Base-by-base conservation (phyloP, 352 stramenopile species). In the Phytopythium helicoides region DNA sequence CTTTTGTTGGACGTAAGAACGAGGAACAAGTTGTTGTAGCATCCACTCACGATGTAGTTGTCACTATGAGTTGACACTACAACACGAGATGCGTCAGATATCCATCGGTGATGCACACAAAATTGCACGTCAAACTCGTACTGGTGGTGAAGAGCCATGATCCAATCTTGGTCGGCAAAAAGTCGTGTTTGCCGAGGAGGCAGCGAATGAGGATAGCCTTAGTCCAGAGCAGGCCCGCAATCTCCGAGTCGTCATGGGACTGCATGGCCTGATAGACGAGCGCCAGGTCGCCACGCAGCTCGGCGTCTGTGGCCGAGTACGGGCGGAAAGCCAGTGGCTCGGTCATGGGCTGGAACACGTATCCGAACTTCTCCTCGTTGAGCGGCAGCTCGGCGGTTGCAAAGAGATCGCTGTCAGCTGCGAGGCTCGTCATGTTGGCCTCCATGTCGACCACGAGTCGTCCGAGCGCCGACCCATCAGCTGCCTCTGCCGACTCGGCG, bases 131-230 rank as follows among this genome's bases (percentile, higher is more conserved):
- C 6, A 6, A 42, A 6, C 15, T 71, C 75, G 18, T 77, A 94
- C 83, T 89, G 15, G 82, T 88, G 33, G 69, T 73, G 62, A 92
- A 94, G 44, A 94, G 68, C 79, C 81, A 94, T 16, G 68, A 64
- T n/a, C 70, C 69, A 45, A 92, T 91, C 38, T 74, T 76, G 5
- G 65, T 58, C 10, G 81, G 78, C 18, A 92, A 40, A 26, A 71
- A 6, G 8, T 71, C 50, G 39, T 57, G 54, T 38, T 53, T 69
- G 23, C 67, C 67, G 18, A 89, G 60, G 23, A 79, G 63, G 19
- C 64, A 81, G 22, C 69, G 66, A 35, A 89, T 54, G 19, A 93
- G 50, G 44, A 94, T 86, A 16, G 75, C 71, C 57, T 90, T 86
- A 48, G 70, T 86, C 81, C 79, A 90, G 15, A 94, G 58, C 44